Evolutionary conservation across 768 basidiomycete genomes (phyloP), one percentile per base, ranked within the genome.

Genomic region (Lentinula guzmanii): DNA sequence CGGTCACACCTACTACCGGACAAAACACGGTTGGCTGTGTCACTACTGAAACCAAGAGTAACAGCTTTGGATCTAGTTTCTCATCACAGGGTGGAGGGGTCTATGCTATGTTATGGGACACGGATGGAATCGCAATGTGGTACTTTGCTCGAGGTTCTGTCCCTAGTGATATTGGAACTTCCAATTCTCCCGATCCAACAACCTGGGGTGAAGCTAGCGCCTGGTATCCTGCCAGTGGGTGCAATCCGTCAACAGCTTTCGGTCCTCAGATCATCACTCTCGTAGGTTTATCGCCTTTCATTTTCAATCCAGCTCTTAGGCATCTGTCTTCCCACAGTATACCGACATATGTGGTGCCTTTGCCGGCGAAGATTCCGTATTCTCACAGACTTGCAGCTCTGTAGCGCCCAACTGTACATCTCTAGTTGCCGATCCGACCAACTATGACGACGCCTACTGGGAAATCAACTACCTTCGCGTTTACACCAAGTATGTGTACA

Each of bases 11-110:
- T 2, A 65, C 69, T 11, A 70, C 75, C 37, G 80, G 80, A 5
- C 70, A 70, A 41, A 82, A 85, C 43, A 67, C 75, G 51, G 55
- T 56, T 24, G 85, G 85, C 16, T 89, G 87, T 64, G 87, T 86
- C 24, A 67, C 79, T 11, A 78, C 80, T 11, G 77, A 80, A 28
- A 68, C 69, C 24, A 70, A 70, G 59, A 67, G 69, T 43, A 80
- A 77, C 62, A 80, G 79, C 15, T 87, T 84, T 65, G 87, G 87
- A 15, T 69, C 72, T n/a, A 76, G 73, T 33, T 89, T 88, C 74
- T 88, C 88, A 68, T 70, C 64, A 16, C 79, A 74, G 63, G 77
- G 79, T 8, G 87, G 87, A 46, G 87, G 87, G 66, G 86, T 87
- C 59, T 88, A 84, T 68, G 83, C 82, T 52, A 83, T 79, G 79